Conservation (phyloP, 1,284 basidiomycete genomes). For the Clitocybe nebularis region DNA sequence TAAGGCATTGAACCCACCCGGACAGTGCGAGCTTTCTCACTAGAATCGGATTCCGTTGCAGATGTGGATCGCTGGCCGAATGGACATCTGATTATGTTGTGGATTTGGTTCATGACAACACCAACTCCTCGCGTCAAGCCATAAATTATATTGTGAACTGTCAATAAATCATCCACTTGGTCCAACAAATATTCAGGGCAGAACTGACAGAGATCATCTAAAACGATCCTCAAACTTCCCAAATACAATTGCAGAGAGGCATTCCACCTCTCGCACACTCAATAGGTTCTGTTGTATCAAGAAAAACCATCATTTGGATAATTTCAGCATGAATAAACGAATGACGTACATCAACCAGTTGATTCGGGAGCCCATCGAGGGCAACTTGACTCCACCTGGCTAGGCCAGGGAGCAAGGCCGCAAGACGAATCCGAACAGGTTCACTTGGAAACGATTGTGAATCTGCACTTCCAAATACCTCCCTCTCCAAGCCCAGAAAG, state of each 20-base stretch:
- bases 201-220: constrained; percentile 1
- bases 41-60: no score
- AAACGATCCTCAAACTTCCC: constrained; percentile 33
- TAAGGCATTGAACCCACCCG: no score
- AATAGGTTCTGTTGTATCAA: constrained; percentile 23
- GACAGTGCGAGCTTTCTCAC: no score
- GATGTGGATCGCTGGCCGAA: no score
- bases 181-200: no score
- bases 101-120: no score
- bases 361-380: constrained; percentile 73
- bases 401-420: constrained; percentile 74
- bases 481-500: constrained; percentile 48
- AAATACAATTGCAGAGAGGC: constrained; percentile 35
- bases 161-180: no score
- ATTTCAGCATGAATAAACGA: constrained; percentile 7
- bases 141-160: no score
- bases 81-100: no score
- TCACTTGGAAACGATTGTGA: constrained; percentile 25
- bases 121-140: no score
- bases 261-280: constrained; percentile 29
- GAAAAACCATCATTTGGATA: constrained; percentile 3
- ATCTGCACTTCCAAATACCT: constrained; percentile 40
- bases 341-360: constrained; percentile 75
- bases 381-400: constrained; percentile 74
- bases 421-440: constrained; percentile 58